Percentiles rank a stretch among this genome's conserved stretches.
Conservation (phyloP, 2,329 filamentous ascomycete genomes). For the Blastomyces parvus region DNA sequence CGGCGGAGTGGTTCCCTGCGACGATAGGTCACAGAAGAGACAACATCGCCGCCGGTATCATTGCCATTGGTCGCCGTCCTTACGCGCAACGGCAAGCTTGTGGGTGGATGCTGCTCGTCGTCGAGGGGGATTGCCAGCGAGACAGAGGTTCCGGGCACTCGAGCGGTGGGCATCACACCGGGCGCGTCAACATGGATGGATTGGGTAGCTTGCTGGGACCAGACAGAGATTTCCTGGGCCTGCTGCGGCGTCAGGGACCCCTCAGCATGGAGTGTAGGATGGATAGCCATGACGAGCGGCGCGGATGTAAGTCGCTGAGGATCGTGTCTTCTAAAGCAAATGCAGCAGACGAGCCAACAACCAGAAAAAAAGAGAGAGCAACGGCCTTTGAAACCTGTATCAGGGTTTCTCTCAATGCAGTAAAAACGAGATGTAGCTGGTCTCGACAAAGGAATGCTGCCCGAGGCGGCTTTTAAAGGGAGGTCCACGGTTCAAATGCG, state of each 20-base stretch:
- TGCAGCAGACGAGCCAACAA: background rate
- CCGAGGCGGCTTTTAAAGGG: background rate
- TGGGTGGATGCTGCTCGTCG: conserved; percentile 33
- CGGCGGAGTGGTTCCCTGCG: conserved; percentile 20
- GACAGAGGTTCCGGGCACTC: conserved; percentile 33
- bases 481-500: too few relatives aligned
- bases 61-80: conserved; percentile 1
- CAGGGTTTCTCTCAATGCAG: background rate
- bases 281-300: conserved; percentile 32
- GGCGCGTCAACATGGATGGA: conserved; percentile 28
- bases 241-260: conserved; percentile 29
- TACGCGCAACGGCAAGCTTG: conserved; percentile 23
- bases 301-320: background rate
- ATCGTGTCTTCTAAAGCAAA: background rate
- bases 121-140: conserved; percentile 70
- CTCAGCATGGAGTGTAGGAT: conserved; percentile 27
- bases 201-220: conserved; percentile 45
- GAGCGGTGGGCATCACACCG: background rate
- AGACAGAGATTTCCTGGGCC: conserved; percentile 55
- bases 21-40: conserved; percentile 5
- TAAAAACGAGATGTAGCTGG: background rate
- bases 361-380: background rate
- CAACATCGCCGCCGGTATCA: background rate
- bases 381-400: background rate
- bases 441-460: background rate